Percentiles rank a stretch among this genome's conserved stretches.
Evolutionary conservation across 2,329 filamentous ascomycete species (phyloP).

Genomic region (Monosporascus sp.): DNA sequence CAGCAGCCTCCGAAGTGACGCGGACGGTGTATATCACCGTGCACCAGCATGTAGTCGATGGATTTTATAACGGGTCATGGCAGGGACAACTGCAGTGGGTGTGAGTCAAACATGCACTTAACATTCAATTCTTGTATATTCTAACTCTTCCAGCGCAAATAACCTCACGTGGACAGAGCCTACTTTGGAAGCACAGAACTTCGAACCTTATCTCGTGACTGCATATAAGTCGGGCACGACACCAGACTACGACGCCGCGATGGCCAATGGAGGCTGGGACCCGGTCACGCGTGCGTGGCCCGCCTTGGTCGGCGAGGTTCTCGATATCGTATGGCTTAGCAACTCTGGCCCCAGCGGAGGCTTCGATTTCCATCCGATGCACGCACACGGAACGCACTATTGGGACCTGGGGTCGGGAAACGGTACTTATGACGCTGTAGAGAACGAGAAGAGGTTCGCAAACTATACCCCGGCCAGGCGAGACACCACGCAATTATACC

Average conservation of each 20-base stretch:
- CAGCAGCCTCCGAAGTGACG: conserved; percentile 40
- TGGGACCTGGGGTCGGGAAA: conserved; percentile 49
- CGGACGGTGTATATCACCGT: conserved; percentile 43
- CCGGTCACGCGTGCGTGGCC: conserved; percentile 44
- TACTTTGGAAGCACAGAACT: conserved; percentile 15
- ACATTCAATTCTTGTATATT: background rate
- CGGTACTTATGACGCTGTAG: conserved; percentile 44
- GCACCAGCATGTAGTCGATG: conserved; percentile 32
- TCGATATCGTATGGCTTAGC: conserved; percentile 46
- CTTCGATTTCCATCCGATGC: conserved; percentile 47
- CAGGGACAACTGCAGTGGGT: conserved; percentile 30
- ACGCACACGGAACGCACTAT: conserved; percentile 48
- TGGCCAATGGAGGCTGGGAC: conserved; percentile 50
- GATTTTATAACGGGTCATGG: conserved; percentile 5
- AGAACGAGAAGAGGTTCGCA: conserved; percentile 37
- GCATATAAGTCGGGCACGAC: conserved; percentile 45
- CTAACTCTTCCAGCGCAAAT: conserved; percentile 27
- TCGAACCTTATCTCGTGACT: conserved; percentile 43
- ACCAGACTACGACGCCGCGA: conserved; percentile 46
- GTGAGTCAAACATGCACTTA: conserved; percentile 13
- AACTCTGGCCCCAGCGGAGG: conserved; percentile 30
- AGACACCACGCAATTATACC: conserved; percentile 50
- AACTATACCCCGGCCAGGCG: conserved; percentile 32
- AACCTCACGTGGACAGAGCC: conserved; percentile 39
- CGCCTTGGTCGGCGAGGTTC: conserved; percentile 48